Evolutionary conservation across 169 alveolate genomes (phyloP), one percentile per base, ranked within the genome.

Genomic region (Eimeria brunetti): DNA sequence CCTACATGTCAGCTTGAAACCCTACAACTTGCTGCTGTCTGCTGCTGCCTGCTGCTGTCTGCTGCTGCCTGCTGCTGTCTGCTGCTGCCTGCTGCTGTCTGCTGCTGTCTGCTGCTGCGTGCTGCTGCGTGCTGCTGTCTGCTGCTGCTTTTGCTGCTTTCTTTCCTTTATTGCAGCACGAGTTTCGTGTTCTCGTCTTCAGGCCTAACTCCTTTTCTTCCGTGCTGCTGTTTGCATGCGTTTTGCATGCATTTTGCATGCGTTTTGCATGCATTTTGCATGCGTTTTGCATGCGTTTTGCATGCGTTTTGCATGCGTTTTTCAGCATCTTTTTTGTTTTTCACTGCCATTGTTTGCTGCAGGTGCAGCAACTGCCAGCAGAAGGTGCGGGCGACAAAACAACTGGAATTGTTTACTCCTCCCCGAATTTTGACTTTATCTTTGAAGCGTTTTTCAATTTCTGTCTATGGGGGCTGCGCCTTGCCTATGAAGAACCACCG

Each of bases 1-100:
- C 96, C 62, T 96, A 96, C 93, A 96, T 60, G 96, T 96, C 80
- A n/a, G 97, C 95, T 14, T 9, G 46, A 44, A 12, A 78, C 88
- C 64, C 44, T 67, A 3, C 38, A 71, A 41, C n/a, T 24, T 64
- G 18, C 16, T 22, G 6, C 58, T 14, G 67, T 58, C 18, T 58
- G n/a, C n/a, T n/a, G n/a, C n/a, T n/a, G n/a, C n/a, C n/a, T n/a
- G n/a, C n/a, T n/a, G n/a, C n/a, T n/a, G n/a, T n/a, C n/a, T n/a
- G n/a, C n/a, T n/a, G n/a, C n/a, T n/a, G n/a, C n/a, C n/a, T n/a
- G n/a, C n/a, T n/a, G n/a, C n/a, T n/a, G n/a, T n/a, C n/a, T n/a
- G n/a, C n/a, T n/a, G n/a, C n/a, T n/a, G n/a, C n/a, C n/a, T n/a
- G n/a, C n/a, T n/a, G n/a, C n/a, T n/a, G n/a, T n/a, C n/a, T n/a